Percentiles rank a stretch among this genome's conserved stretches.
These are phyloP conservation scores for Trametes meyenii DNA, from an alignment of 768 basidiomycete genomes.

Conservation along the genomic window DNA sequence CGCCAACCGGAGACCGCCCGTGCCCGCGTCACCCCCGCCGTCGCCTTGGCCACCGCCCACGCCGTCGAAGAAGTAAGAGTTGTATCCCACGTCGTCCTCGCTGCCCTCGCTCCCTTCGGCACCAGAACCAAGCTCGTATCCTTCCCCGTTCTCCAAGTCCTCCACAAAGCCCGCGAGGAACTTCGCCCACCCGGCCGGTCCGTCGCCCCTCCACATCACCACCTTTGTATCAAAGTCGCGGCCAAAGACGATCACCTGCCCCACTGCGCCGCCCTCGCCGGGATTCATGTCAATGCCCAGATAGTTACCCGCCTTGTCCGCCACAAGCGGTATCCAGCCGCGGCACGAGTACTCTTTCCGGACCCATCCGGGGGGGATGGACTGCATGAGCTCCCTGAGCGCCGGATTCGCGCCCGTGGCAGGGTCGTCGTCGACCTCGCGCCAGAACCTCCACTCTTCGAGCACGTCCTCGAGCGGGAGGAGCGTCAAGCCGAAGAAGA, in stretches of 20 bases:
- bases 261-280: conserved; percentile 68
- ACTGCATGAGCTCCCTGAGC: conserved; percentile 78
- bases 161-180: conserved; percentile 93
- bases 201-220: conserved; percentile 91
- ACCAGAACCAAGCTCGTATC: conserved; percentile 72
- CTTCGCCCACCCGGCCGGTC: conserved; percentile 89
- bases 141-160: conserved; percentile 88
- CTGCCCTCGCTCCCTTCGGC: conserved; percentile 66
- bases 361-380: conserved; percentile 89
- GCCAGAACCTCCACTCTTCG: conserved; percentile 96
- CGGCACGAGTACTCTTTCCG: conserved; percentile 87
- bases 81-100: conserved; percentile 86
- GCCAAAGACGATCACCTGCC: conserved; percentile 99
- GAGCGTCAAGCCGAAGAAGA: conserved; percentile 95
- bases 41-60: conserved; percentile 77
- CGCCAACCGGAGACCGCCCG: conserved; percentile 67
- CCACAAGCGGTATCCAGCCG: conserved; percentile 95
- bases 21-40: conserved; percentile 73
- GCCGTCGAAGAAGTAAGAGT: conserved; percentile 85
- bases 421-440: conserved; percentile 90
- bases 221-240: conserved; percentile 98
- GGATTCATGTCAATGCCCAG: conserved; percentile 95
- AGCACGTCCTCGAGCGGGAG: conserved; percentile 91
- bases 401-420: conserved; percentile 76
- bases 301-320: conserved; percentile 95